These are phyloP conservation scores for Beauveria brongniartii DNA, from an alignment of 2,329 filamentous ascomycete species.

Conservation along the genomic window DNA sequence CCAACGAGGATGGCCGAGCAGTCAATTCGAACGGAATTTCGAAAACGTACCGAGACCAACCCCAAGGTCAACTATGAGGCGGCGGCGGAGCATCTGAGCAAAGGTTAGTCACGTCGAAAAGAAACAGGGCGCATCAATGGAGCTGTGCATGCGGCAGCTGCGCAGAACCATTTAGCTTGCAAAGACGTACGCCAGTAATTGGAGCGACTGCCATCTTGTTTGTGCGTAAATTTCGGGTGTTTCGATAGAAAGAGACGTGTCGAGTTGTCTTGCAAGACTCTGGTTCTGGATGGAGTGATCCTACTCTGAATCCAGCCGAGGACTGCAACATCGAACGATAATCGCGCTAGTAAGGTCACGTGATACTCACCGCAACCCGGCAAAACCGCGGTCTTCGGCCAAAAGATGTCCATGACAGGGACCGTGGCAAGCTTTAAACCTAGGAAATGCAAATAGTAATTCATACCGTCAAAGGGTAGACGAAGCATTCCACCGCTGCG, in stretches of 20 bases:
- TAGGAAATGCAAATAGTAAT: conserved; percentile 19
- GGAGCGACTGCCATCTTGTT: conserved; percentile 47
- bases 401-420: conserved; percentile 11
- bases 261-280: conserved; percentile 17
- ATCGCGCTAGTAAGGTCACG: conserved; percentile 24
- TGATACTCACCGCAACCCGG: conserved; percentile 12
- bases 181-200: conserved; percentile 49
- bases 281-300: conserved; percentile 14
- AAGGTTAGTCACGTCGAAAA: conserved; percentile 23
- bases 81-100: conserved; percentile 50
- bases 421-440: conserved; percentile 1
- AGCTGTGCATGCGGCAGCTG: background rate
- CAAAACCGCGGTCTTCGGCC: conserved; percentile 16
- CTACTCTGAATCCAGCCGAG: background rate
- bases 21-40: background rate
- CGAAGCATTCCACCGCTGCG: conserved; percentile 17
- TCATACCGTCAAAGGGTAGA: conserved; percentile 17
- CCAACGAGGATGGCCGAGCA: background rate
- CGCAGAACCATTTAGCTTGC: conserved; percentile 23
- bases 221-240: conserved; percentile 15
- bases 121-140: background rate
- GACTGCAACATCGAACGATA: conserved; percentile 22
- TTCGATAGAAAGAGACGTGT: conserved; percentile 17
- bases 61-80: conserved; percentile 47
- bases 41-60: conserved; percentile 48